phyloP scores from a whole-genome alignment of 331 rosid species.

The Saraca asoca region DNA sequence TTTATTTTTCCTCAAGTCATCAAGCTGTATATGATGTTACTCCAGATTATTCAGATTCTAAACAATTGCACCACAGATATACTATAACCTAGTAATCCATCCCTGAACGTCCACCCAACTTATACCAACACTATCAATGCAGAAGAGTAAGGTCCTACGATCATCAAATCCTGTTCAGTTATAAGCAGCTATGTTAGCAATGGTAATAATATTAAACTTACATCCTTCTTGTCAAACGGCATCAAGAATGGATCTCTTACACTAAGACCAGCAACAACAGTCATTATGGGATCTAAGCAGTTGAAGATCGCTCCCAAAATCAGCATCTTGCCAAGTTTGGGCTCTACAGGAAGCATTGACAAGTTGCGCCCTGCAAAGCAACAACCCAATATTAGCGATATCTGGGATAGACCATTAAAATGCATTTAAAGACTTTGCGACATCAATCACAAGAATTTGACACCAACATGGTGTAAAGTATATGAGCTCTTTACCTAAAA shows the following conservation, averaged over 20 bases:
- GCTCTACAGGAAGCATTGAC: conserved; percentile 92
- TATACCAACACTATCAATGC: too few relatives aligned
- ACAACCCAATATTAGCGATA: conserved; percentile 29
- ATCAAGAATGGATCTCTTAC: conserved; percentile 89
- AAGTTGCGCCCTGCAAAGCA: conserved; percentile 78
- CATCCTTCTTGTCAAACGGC: conserved; percentile 90
- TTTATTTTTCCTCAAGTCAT: too few relatives aligned
- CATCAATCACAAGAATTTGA: conserved; percentile 25
- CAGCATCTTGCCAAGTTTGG: conserved; percentile 99
- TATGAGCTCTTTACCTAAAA: conserved; percentile 57
- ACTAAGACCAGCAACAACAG: conserved; percentile 94
- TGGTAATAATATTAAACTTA: conserved; percentile 48
- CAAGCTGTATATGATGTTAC: background rate
- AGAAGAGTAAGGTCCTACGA: too few relatives aligned
- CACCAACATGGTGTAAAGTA: conserved; percentile 28
- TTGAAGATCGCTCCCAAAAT: conserved; percentile 83
- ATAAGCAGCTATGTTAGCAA: too few relatives aligned
- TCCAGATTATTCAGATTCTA: background rate
- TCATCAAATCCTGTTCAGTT: too few relatives aligned
- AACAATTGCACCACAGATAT: too few relatives aligned
- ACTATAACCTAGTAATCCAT: too few relatives aligned
- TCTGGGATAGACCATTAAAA: conserved; percentile 6
- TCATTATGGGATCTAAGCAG: conserved; percentile 92
- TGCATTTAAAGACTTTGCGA: conserved; percentile 15
- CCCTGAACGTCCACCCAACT: too few relatives aligned